These are phyloP conservation scores for Phoma sp. DNA, from an alignment of 2,329 filamentous ascomycete species.

Conservation along the genomic window DNA sequence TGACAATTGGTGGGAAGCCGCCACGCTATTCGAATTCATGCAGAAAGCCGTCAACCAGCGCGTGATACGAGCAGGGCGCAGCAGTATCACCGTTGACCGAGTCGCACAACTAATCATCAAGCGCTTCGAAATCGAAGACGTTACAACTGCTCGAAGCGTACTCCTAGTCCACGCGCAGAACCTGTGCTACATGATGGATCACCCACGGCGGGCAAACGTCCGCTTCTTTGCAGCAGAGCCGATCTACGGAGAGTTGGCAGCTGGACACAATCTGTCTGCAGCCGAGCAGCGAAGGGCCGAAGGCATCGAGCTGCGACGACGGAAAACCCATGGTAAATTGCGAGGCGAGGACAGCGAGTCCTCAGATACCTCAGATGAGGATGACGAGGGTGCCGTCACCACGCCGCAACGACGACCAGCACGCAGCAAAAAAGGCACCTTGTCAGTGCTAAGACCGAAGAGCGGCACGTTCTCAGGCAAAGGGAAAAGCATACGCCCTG, in stretches of 20 bases:
- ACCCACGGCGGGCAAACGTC: conserved; percentile 39
- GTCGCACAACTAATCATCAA: conserved; percentile 43
- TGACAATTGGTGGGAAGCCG: conserved; percentile 48
- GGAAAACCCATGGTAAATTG: conserved; percentile 36
- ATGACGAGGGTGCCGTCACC: conserved; percentile 24
- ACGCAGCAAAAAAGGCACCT: conserved; percentile 34
- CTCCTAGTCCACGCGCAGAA: conserved; percentile 46
- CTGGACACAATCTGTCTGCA: conserved; percentile 35
- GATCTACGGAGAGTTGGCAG: conserved; percentile 40
- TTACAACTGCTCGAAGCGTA: conserved; percentile 39
- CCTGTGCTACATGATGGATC: conserved; percentile 48
- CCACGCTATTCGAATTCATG: conserved; percentile 49
- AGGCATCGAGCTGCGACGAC: conserved; percentile 35
- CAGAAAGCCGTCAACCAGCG: conserved; percentile 46
- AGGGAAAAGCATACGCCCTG: conserved; percentile 30
- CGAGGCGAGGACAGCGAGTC: conserved; percentile 31
- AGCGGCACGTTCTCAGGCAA: conserved; percentile 46
- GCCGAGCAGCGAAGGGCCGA: conserved; percentile 40
- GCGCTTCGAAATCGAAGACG: conserved; percentile 47
- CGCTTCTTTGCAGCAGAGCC: conserved; percentile 40
- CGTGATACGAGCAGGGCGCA: conserved; percentile 32
- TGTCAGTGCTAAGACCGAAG: conserved; percentile 46
- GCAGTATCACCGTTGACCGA: conserved; percentile 42
- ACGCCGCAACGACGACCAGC: conserved; percentile 32
- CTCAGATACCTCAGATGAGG: conserved; percentile 32